Evolutionary conservation across 2,329 filamentous ascomycete genomes (phyloP), one percentile per base, ranked within the genome.

Genomic region (Colletotrichum noveboracense): DNA sequence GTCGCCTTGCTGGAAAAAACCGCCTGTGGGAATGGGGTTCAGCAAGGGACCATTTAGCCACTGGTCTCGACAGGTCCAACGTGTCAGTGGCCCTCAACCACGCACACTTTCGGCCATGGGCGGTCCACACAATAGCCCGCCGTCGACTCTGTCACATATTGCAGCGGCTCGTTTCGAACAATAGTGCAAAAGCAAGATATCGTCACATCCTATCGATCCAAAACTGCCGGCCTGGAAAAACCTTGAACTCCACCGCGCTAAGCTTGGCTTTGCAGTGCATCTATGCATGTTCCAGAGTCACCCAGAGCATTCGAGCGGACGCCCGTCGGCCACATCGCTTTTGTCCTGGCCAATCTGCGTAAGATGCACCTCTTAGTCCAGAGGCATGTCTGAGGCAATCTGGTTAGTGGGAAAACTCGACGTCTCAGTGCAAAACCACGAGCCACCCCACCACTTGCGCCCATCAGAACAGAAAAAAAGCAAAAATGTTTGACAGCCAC

Each of bases 151-250:
- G 74, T 76, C 74, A 76, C 58, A 76, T 65, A 74, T 76, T 76
- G 64, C 70, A 65, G 70, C 65, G 70, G 70, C 56, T 74, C 64
- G 70, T 69, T 64, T 69, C 58, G 74, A 76, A 21, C 70, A 52
- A 73, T 74, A 65, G 74, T 52, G 70, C 58, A 74, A 76, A 75
- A 76, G 74, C 74, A 72, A 73, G 74, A 76, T 76, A 76, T 76
- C 74, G 74, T 76, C 74, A 76, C 70, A 74, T 76, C 74, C 74
- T 76, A 76, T 76, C 74, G 74, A 76, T 76, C 74, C 64, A 69
- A 74, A 76, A 76, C 70, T 76, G 74, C 74, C 74, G 70, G 65
- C 43, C 64, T 67, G 58, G 70, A 48, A 66, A 61, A 75, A 74
- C 48, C 70, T 65, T 60, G 56, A 60, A 60, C 70, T 67, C 74